Evolutionary conservation across 2,329 filamentous ascomycete species (phyloP).

Genomic region (Aspergillus udagawae): DNA sequence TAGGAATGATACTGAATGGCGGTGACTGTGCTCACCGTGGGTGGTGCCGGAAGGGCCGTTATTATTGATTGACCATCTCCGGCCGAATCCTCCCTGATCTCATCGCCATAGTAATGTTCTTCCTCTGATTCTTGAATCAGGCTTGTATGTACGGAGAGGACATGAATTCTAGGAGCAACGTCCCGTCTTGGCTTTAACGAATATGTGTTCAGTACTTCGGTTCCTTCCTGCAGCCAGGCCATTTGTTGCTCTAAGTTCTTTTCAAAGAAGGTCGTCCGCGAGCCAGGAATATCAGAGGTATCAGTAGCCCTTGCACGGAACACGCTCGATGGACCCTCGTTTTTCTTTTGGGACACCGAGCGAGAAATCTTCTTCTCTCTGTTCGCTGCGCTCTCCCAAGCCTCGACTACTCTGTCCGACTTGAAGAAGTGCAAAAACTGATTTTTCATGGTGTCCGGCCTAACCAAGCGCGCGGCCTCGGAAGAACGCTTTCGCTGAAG

Average conservation of each 20-base stretch:
- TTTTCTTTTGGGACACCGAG: constrained; percentile 14
- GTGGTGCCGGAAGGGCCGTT: constrained; percentile 26
- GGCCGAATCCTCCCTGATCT: constrained; percentile 2
- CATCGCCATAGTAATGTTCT: not conserved
- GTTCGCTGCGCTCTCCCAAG: constrained; percentile 25
- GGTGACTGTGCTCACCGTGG: constrained; percentile 6
- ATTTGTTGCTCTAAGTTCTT: constrained; percentile 21
- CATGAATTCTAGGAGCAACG: constrained; percentile 28
- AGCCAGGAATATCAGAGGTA: constrained; percentile 3
- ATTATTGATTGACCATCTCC: constrained; percentile 18
- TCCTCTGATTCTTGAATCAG: constrained; percentile 18
- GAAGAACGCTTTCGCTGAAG: constrained; percentile 7
- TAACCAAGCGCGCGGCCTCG: constrained; percentile 6
- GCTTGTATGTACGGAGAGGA: constrained; percentile 25
- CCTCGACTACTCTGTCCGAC: constrained; percentile 30
- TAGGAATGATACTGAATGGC: not conserved
- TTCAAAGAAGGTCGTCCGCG: constrained; percentile 7
- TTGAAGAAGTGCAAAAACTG: constrained; percentile 33
- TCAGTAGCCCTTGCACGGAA: constrained; percentile 27
- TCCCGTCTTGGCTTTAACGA: constrained; percentile 26
- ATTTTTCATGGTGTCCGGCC: constrained; percentile 26
- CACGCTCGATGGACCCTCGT: constrained; percentile 26
- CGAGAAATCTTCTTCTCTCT: constrained; percentile 16
- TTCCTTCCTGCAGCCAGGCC: constrained; percentile 28
- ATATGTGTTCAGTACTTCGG: constrained; percentile 26